phyloP scores from a whole-genome alignment of 2,329 filamentous ascomycete species.

The Clathrospora elynae region DNA sequence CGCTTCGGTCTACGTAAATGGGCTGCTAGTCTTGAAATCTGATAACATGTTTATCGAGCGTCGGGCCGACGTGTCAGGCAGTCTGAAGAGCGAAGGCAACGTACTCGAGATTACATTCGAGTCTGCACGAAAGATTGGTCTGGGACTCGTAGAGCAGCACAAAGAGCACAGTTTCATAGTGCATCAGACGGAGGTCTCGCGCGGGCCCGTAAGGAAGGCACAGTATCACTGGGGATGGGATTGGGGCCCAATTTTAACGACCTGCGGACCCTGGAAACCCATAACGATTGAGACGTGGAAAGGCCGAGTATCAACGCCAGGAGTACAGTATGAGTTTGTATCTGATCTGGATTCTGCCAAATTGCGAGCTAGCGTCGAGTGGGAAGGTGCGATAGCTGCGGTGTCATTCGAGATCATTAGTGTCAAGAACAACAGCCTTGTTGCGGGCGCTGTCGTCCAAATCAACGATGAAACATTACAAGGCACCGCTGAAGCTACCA shows the following conservation, averaged over 20 bases:
- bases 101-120: constrained; percentile 62
- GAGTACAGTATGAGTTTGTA: constrained; percentile 63
- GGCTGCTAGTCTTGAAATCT: constrained; percentile 56
- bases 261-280: constrained; percentile 66
- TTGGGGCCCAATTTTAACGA: no score
- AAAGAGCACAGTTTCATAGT: constrained; percentile 58
- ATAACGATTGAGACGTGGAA: constrained; percentile 73
- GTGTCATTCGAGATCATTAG: constrained; percentile 4
- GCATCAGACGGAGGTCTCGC: constrained; percentile 52
- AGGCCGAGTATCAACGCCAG: constrained; percentile 67
- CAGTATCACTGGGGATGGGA: no score
- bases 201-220: constrained; percentile 59
- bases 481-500: constrained; percentile 46
- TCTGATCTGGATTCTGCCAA: constrained; percentile 7
- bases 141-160: constrained; percentile 58
- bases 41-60: constrained; percentile 69
- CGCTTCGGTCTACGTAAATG: constrained; percentile 63
- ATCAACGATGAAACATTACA: constrained; percentile 15
- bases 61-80: constrained; percentile 56
- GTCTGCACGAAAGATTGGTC: constrained; percentile 57
- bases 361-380: background rate
- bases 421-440: background rate
- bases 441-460: background rate
- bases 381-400: constrained; percentile 1
- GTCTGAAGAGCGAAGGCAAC: constrained; percentile 51